Percentiles rank a stretch among this genome's conserved stretches.
Evolutionary conservation across 163 green algal genomes (phyloP).

Genomic region (Scenedesmus sp.): DNA sequence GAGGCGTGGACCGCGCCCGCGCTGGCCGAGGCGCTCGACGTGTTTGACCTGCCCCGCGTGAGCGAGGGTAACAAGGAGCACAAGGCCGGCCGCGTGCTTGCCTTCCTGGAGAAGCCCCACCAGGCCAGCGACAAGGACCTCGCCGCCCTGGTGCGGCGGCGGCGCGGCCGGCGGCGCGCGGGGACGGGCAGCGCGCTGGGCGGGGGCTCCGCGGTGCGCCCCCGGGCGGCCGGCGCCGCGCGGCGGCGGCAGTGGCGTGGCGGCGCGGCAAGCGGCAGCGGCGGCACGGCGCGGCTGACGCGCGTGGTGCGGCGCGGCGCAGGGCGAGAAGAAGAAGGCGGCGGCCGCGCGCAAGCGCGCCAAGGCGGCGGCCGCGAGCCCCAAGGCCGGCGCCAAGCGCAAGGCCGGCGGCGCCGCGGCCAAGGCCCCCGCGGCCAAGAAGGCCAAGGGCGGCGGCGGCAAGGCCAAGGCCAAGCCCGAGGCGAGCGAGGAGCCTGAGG

Average conservation of each 20-base stretch:
- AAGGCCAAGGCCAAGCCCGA: not conserved
- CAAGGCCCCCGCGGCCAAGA: constrained; percentile 24
- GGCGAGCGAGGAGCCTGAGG: not conserved
- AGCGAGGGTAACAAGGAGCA: constrained; percentile 52
- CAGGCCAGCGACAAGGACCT: constrained; percentile 59
- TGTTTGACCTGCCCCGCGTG: constrained; percentile 53
- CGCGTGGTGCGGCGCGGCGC: not conserved
- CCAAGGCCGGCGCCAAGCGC: constrained; percentile 13
- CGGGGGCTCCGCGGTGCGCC: not conserved
- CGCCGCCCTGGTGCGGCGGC: constrained; percentile 45
- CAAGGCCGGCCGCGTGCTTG: constrained; percentile 56
- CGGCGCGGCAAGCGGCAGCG: not conserved
- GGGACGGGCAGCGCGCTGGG: not conserved
- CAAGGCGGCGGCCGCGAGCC: constrained; percentile 13
- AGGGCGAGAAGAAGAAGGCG: constrained; percentile 57
- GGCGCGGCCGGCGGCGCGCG: not conserved
- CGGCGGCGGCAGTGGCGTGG: not conserved
- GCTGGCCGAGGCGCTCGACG: constrained; percentile 52
- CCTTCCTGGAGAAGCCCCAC: constrained; percentile 61
- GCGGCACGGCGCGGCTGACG: not conserved
- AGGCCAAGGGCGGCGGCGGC: not conserved
- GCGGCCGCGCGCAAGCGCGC: constrained; percentile 43
- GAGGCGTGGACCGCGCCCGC: constrained; percentile 16
- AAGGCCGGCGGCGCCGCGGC: constrained; percentile 24
- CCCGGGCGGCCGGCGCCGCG: not conserved